Evolutionary conservation across 1,284 basidiomycete genomes (phyloP).

Genomic region (Cutaneotrichosporon spelunceum): DNA sequence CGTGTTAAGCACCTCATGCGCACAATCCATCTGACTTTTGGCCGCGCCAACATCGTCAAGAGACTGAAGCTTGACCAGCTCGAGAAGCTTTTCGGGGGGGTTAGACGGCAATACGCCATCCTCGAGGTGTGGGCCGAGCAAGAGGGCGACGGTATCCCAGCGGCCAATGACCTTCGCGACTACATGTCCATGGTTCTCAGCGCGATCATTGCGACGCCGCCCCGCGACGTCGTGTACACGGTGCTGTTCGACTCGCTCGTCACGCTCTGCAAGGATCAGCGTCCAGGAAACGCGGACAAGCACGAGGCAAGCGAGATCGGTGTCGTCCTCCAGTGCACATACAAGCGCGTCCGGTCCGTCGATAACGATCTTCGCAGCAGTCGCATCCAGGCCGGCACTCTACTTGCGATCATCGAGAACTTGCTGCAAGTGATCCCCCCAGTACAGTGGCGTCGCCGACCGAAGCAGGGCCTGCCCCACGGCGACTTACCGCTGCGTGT

Average conservation of each 20-base stretch:
- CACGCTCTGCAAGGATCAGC: constrained; percentile 81
- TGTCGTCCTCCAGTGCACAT: constrained; percentile 94
- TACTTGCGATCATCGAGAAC: constrained; percentile 91
- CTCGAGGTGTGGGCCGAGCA: constrained; percentile 20
- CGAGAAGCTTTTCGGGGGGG: constrained; percentile 16
- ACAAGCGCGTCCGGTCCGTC: constrained; percentile 94
- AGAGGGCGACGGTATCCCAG: constrained; percentile 48
- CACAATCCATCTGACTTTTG: constrained; percentile 53
- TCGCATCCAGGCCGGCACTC: constrained; percentile 75
- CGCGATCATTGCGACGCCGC: constrained; percentile 83
- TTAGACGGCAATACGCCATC: constrained; percentile 15
- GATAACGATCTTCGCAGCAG: constrained; percentile 82
- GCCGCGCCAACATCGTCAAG: constrained; percentile 14
- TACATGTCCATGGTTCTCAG: constrained; percentile 99
- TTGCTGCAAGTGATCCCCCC: constrained; percentile 92
- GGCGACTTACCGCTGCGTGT: constrained; percentile 96
- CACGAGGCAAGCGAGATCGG: constrained; percentile 89
- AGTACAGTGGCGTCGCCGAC: constrained; percentile 89
- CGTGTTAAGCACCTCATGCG: constrained; percentile 90
- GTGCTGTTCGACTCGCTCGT: constrained; percentile 73
- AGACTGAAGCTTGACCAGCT: constrained; percentile 19
- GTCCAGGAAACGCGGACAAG: constrained; percentile 57
- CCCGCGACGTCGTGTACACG: constrained; percentile 89
- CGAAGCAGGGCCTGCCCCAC: constrained; percentile 83
- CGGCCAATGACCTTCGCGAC: constrained; percentile 79